phyloP scores from a whole-genome alignment of 768 basidiomycete genomes.

The Termitomyces sp. region DNA sequence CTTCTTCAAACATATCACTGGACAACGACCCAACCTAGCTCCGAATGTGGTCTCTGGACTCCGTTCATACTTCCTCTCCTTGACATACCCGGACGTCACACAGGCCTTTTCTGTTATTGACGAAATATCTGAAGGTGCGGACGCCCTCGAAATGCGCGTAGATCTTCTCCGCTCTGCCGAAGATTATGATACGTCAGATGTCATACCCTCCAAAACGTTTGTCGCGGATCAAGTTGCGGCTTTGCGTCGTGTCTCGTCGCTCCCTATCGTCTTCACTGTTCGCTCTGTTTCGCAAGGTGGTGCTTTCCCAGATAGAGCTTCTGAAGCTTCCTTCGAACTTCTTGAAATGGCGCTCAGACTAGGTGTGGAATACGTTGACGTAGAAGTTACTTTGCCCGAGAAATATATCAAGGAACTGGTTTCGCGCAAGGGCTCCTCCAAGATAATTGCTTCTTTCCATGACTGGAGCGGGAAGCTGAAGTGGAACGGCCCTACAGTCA shows the following conservation, averaged over 20 bases:
- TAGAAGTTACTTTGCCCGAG: slow-evolving; percentile 76
- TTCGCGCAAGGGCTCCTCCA: slow-evolving; percentile 60
- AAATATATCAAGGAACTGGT: slow-evolving; percentile 54
- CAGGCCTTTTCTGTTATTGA: slow-evolving; percentile 64
- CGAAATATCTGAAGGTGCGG: slow-evolving; percentile 74
- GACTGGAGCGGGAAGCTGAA: slow-evolving; percentile 84
- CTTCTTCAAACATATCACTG: slow-evolving; percentile 88
- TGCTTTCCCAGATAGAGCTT: slow-evolving; percentile 75
- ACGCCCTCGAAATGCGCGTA: slow-evolving; percentile 91
- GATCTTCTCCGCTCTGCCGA: slow-evolving; percentile 67
- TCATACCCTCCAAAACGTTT: slow-evolving; percentile 63
- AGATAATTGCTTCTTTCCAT: slow-evolving; percentile 92
- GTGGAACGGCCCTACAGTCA: slow-evolving; percentile 68
- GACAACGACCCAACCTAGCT: slow-evolving; percentile 59
- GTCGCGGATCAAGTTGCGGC: slow-evolving; percentile 78
- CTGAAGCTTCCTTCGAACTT: slow-evolving; percentile 68
- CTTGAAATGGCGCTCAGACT: slow-evolving; percentile 73
- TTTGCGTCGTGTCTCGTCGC: slow-evolving; percentile 65
- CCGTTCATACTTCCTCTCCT: slow-evolving; percentile 87
- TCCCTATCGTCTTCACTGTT: slow-evolving; percentile 92
- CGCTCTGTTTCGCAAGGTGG: slow-evolving; percentile 88
- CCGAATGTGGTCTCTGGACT: slow-evolving; percentile 43
- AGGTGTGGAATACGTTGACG: slow-evolving; percentile 90
- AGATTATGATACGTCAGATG: slow-evolving; percentile 38
- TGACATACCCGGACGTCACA: slow-evolving; percentile 87